Base-by-base conservation (phyloP, 768 basidiomycete species). In the Phylloporus scabripes region DNA sequence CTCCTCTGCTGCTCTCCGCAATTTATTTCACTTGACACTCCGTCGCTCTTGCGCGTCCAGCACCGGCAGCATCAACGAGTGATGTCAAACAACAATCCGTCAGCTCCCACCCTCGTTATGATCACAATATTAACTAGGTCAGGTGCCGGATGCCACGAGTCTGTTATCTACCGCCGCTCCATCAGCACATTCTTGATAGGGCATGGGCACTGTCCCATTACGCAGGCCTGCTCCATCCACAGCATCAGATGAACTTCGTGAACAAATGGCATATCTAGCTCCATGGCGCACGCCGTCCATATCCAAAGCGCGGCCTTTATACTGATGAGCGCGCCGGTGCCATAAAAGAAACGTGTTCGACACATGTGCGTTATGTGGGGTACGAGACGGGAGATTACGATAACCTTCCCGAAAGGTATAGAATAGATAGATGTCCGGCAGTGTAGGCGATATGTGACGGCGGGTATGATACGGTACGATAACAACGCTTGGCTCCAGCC, bases 391-490 rank as follows among this genome's bases (percentile, higher is more conserved):
- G 47, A 17, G 33, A 48, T 28, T 28, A 28, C 4, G 42, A 32
- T 28, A 40, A 14, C 36, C 29, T 32, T 48, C 46, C 24, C 42
- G 8, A 3, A 38, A 34, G 17, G 21, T 42, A 51, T 51, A 45
- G 34, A 51, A 28, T 56, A 14, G 20, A 47, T 34, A 34, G 39
- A 46, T 40, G 18, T 9, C 18, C 12, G 52, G 45, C 46, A 1
- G 43, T 17, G 49, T 33, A 46, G 37, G 53, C 49, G 54, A 20
- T 32, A 42, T 34, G 45, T 34, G 54, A 39, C 40, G 44, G 44
- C 26, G 37, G 51, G 29, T 54, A 51, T 49, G 54, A 28, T 31
- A 28, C 28, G 42, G 43, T 43, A 52, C 45, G 29, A 51, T 48
- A 42, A 52, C 40, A 38, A 39, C 21, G 21, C 28, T 38, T 33